Base-by-base conservation (phyloP, 2,329 filamentous ascomycete genomes). In the Verticillium tricorpus region DNA sequence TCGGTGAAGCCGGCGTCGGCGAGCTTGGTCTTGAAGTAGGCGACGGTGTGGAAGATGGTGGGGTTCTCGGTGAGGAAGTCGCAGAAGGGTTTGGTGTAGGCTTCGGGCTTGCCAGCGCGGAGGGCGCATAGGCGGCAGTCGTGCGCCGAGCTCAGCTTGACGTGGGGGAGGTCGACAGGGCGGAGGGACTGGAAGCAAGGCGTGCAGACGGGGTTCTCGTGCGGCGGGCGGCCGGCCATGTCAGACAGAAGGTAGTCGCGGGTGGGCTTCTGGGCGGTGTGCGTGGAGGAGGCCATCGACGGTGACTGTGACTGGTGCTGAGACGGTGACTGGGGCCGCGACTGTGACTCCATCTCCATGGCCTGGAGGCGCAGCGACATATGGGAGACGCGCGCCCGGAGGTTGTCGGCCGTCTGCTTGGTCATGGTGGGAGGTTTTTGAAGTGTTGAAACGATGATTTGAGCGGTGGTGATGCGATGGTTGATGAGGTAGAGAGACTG, bases 1-100 rank as follows among this genome's bases (percentile, higher is more conserved):
- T 87, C 88, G 63, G 82, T 84, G 76, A 91, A 99, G 55, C 92
- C 94, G 40, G 86, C 81, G 45, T 85, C 82, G 65, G 84, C 80
- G 57, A 97, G 83, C 70, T 93, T 88, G 62, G 82, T 80, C 69
- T 89, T 87, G 73, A 97, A 92, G 68, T 92, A 86, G 62, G 87
- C 85, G 32, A 97, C 93, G 1, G 92, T 87, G 71, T 99, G 95
- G 75, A 96, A 99, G 56, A 97, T 86, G 9, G 95, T 98, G 0
- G 95, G 95, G 72, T 97, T 97, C 65, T 90, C 84, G 55, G 88
- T 90, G 79, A 98, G 85, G 73, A 97, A 98, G 59, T 92, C 84
- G 73, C 90, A 89, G 74, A 96, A 97, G 1, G 93, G 92, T 76
- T 92, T 82, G 9, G 91, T 90, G 74, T 93, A 96, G 63, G 82